Evolutionary conservation across 306 rosid species (phyloP).

Genomic region (Prunus mume): DNA sequence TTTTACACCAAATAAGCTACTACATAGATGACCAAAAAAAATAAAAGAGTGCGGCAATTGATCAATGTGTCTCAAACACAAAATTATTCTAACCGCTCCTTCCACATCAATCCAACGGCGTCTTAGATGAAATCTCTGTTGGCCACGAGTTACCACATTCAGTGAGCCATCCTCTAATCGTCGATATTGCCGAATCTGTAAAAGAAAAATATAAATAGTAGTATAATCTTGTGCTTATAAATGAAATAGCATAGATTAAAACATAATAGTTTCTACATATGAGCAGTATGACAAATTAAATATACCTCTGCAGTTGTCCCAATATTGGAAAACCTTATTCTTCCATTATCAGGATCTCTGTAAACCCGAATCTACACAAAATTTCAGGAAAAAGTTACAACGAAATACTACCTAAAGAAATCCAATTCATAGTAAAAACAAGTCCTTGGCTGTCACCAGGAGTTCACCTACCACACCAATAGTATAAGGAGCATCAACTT

Average conservation of each 20-base stretch:
- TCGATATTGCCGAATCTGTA: constrained; percentile 79
- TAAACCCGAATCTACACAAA: constrained; percentile 56
- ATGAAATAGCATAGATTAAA: neutral
- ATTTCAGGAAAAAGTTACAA: constrained; percentile 11
- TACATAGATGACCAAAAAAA: constrained; percentile 15
- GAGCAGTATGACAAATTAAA: constrained; percentile 13
- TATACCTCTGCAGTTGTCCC: constrained; percentile 95
- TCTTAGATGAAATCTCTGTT: constrained; percentile 74
- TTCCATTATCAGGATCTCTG: constrained; percentile 35
- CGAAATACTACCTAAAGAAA: constrained; percentile 7
- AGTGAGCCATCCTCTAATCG: constrained; percentile 81
- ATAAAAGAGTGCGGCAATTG: neutral
- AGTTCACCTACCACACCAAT: constrained; percentile 81
- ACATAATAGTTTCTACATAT: neutral
- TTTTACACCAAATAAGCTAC: constrained; percentile 25
- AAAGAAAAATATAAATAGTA: constrained; percentile 11
- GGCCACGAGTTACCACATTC: constrained; percentile 87
- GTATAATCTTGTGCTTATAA: constrained; percentile 19
- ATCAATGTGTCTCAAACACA: constrained; percentile 22
- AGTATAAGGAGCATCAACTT: constrained; percentile 66
- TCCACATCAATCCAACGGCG: constrained; percentile 78
- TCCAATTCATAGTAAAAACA: constrained; percentile 14
- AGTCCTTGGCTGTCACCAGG: constrained; percentile 10
- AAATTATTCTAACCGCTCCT: constrained; percentile 65
- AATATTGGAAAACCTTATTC: constrained; percentile 46